A percentile compares a stretch with the other conserved stretches of the same genome.
These are phyloP conservation scores for Aureobasidium sp. DNA, from an alignment of 2,329 filamentous ascomycete genomes.

Conservation along the genomic window DNA sequence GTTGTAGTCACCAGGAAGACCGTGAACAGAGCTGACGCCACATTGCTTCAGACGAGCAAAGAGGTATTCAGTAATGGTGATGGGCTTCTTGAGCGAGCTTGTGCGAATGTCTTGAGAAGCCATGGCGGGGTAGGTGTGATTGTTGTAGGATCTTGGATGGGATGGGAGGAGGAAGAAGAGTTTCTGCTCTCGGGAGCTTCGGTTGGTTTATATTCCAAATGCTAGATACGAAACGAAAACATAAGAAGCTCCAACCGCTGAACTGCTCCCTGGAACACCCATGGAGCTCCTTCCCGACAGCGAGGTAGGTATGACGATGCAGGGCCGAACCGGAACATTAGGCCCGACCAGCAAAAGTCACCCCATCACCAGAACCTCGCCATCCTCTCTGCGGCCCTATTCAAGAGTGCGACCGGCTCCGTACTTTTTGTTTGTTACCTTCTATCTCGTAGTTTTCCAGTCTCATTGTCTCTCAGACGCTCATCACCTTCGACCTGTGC, in stretches of 20 bases:
- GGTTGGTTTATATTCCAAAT: slow-evolving; percentile 4
- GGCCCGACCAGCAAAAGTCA: slow-evolving; percentile 8
- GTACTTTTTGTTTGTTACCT: no score
- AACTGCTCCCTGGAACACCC: not conserved
- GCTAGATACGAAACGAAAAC: not conserved
- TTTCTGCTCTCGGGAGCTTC: not conserved
- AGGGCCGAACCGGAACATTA: not conserved
- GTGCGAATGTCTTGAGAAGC: slow-evolving; percentile 16
- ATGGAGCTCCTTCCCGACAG: slow-evolving; percentile 2
- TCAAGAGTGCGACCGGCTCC: slow-evolving; percentile 1
- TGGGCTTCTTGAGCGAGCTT: slow-evolving; percentile 12
- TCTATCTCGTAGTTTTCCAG: not conserved
- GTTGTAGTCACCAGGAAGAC: slow-evolving; percentile 39
- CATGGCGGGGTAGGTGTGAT: not conserved
- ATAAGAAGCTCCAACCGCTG: not conserved
- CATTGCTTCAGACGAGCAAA: slow-evolving; percentile 37
- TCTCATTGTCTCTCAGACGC: not conserved
- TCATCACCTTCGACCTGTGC: not conserved
- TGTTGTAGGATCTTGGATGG: not conserved
- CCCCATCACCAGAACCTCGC: slow-evolving; percentile 2
- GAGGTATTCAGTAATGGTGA: slow-evolving; percentile 26
- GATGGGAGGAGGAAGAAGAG: not conserved
- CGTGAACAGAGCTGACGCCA: slow-evolving; percentile 40
- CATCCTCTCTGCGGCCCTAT: slow-evolving; percentile 1
- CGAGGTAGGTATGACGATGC: not conserved